Evolutionary conservation across 1,139 yeast genomes (phyloP).

Genomic region (Nadsonia starkeyi-henricii): DNA sequence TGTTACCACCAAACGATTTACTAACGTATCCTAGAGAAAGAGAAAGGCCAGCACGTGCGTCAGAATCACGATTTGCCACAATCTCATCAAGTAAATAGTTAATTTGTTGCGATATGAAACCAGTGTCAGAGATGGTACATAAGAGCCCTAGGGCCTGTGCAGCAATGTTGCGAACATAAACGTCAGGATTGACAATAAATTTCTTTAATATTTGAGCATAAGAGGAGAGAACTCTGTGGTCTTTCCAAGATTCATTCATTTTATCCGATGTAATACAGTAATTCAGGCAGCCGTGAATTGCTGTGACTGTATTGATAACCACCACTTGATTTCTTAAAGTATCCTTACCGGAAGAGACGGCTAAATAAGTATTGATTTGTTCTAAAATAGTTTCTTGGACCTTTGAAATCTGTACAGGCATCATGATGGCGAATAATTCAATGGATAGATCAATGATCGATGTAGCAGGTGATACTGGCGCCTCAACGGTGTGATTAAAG

Average conservation of each 20-base stretch:
- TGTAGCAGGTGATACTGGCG: constrained; percentile 19
- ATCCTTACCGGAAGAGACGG: constrained; percentile 9
- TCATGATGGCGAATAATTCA: constrained; percentile 55
- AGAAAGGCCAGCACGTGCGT: constrained; percentile 49
- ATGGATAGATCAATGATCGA: constrained; percentile 65
- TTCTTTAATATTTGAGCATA: constrained; percentile 45
- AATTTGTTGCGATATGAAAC: constrained; percentile 34
- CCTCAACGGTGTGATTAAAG: constrained; percentile 5
- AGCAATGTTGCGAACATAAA: constrained; percentile 32
- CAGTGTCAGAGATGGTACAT: constrained; percentile 29
- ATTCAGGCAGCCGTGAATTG: constrained; percentile 44
- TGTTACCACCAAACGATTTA: constrained; percentile 31
- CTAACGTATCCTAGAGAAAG: constrained; percentile 49
- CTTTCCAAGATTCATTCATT: constrained; percentile 12
- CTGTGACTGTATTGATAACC: constrained; percentile 46
- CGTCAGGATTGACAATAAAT: constrained; percentile 26
- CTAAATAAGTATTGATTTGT: constrained; percentile 47
- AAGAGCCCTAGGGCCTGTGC: constrained; percentile 58
- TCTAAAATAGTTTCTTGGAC: constrained; percentile 81
- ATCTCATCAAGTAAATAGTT: constrained; percentile 46
- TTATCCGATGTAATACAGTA: constrained; percentile 5
- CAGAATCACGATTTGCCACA: constrained; percentile 47
- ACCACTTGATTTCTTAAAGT: constrained; percentile 29
- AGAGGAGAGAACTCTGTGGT: constrained; percentile 27
- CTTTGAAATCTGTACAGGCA: constrained; percentile 62